These are phyloP conservation scores for Fusarium sp. DNA, from an alignment of 2,329 filamentous ascomycete genomes.

Conservation along the genomic window DNA sequence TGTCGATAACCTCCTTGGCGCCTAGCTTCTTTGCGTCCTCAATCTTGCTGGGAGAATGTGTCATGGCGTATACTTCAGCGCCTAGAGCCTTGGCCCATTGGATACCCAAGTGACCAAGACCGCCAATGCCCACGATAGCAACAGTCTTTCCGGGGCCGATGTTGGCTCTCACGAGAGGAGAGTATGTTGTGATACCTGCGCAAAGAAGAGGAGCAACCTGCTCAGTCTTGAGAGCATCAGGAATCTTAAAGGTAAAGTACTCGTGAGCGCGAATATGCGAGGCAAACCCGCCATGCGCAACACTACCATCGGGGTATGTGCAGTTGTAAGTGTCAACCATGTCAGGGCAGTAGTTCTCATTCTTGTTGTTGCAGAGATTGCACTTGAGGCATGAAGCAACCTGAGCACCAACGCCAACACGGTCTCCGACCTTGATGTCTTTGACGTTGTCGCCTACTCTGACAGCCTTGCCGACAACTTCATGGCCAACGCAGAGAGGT, in stretches of 20 bases:
- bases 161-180: conserved; percentile 76
- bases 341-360: conserved; percentile 74
- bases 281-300: conserved; percentile 76
- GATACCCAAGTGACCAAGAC: conserved; percentile 80
- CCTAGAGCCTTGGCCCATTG: conserved; percentile 80
- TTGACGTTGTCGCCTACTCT: conserved; percentile 65
- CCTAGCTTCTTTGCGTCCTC: conserved; percentile 74
- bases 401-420: conserved; percentile 63
- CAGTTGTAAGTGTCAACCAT: conserved; percentile 70
- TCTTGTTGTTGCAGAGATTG: conserved; percentile 61
- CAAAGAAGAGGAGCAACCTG: conserved; percentile 80
- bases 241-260: conserved; percentile 73
- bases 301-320: conserved; percentile 70
- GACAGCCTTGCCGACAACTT: conserved; percentile 73
- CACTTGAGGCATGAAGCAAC: conserved; percentile 52
- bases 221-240: conserved; percentile 65
- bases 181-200: conserved; percentile 81
- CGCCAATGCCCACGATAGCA: conserved; percentile 78
- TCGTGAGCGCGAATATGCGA: conserved; percentile 66
- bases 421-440: conserved; percentile 73
- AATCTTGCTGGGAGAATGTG: conserved; percentile 70
- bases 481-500: conserved; percentile 73
- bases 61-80: conserved; percentile 76
- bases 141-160: conserved; percentile 80
- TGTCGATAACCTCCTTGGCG: conserved; percentile 68